Evolutionary conservation across 2,329 filamentous ascomycete genomes (phyloP).

Genomic region (Metarhizium guizhouense): DNA sequence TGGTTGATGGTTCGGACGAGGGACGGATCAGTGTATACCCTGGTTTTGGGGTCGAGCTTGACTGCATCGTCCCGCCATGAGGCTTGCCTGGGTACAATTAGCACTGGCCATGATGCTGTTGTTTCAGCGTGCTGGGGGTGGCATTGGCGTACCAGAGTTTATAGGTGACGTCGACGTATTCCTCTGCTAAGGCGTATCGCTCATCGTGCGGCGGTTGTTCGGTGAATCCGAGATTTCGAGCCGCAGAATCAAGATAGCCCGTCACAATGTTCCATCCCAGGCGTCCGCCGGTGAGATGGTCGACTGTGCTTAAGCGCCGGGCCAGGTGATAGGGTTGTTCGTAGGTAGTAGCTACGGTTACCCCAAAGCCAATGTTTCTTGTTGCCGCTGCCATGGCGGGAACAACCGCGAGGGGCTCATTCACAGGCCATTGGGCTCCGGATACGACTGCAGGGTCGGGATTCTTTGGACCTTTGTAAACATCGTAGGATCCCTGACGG

Average conservation of each 20-base stretch:
- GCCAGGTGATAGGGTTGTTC: conserved; percentile 62
- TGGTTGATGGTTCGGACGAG: conserved; percentile 55
- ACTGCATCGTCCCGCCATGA: conserved; percentile 56
- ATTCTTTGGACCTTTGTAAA: conserved; percentile 49
- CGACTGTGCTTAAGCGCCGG: conserved; percentile 54
- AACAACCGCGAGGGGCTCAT: conserved; percentile 52
- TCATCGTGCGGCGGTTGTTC: conserved; percentile 41
- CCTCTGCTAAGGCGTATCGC: conserved; percentile 51
- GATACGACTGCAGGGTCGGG: conserved; percentile 48
- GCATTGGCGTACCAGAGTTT: conserved; percentile 45
- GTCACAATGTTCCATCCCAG: conserved; percentile 49
- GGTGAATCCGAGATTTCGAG: conserved; percentile 49
- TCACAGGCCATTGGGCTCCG: conserved; percentile 63
- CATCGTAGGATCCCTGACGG: conserved; percentile 51
- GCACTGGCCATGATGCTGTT: not conserved
- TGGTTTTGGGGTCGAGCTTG: conserved; percentile 40
- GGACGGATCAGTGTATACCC: conserved; percentile 34
- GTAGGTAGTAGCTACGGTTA: conserved; percentile 60
- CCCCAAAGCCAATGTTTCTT: conserved; percentile 57
- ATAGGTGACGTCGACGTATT: conserved; percentile 48
- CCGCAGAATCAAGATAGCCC: conserved; percentile 58
- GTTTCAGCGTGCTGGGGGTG: not conserved
- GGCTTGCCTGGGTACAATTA: conserved; percentile 18
- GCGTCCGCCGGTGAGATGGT: conserved; percentile 57
- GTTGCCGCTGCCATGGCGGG: conserved; percentile 61